Percentiles rank a stretch among this genome's conserved stretches.
Evolutionary conservation across 176 grass and related monocot species (phyloP).

Genomic region (Musa acuminata): DNA sequence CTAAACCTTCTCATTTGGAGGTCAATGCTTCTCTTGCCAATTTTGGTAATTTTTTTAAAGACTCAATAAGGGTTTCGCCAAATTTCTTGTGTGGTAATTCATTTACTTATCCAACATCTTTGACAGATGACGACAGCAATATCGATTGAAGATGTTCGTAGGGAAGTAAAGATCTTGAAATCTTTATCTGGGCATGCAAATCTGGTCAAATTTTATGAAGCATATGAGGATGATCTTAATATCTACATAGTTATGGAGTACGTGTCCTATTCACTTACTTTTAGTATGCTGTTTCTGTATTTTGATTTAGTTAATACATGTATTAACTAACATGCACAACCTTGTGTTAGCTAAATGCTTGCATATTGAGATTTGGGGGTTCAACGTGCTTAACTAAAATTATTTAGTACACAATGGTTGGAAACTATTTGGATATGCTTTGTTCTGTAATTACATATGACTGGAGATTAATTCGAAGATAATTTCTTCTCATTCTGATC

Average conservation of each 20-base stretch:
- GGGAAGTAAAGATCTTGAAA: constrained; percentile 97
- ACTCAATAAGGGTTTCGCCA: not conserved
- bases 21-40: not conserved
- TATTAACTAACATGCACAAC: not conserved
- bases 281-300: not conserved
- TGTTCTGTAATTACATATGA: constrained; percentile 14
- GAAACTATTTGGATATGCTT: not conserved
- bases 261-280: constrained; percentile 19
- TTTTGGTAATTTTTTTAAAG: not conserved
- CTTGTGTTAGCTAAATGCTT: no score
- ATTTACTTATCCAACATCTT: constrained; percentile 4
- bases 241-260: constrained; percentile 99
- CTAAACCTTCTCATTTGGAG: not conserved
- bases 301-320: not conserved
- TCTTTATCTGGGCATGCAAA: constrained; percentile 80
- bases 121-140: constrained; percentile 92
- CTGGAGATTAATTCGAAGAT: constrained; percentile 21
- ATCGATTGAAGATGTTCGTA: constrained; percentile 97
- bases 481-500: constrained; percentile 18
- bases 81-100: not conserved
- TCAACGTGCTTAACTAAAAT: no score
- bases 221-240: constrained; percentile 79
- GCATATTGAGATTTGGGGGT: no score
- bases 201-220: constrained; percentile 95
- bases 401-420: not conserved